Base-by-base conservation (phyloP, 108 stramenopile genomes). In the Nitzschia inconspicua region DNA sequence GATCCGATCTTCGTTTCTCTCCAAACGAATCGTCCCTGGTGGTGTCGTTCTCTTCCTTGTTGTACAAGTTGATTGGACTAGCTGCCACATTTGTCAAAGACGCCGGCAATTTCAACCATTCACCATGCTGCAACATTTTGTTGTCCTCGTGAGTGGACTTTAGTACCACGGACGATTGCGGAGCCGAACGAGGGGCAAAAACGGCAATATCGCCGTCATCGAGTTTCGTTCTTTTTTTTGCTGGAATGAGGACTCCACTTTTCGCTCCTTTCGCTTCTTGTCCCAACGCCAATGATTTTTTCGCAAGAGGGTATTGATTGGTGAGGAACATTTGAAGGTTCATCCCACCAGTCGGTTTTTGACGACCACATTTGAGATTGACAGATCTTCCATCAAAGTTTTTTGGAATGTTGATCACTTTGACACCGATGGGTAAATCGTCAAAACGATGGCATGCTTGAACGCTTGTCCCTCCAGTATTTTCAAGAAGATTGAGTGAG, bases 351-450 rank as follows among this genome's bases (percentile, higher is more conserved):
- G 68, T 62, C 39, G 60, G 68, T 39, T 71, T 71, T 57, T 62
- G 63, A 23, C 52, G 55, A 42, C 53, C 55, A 40, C 63, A 47
- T 57, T 41, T n/a, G 1, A 57, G 0, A 24, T 34, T 10, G 4
- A 54, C 50, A 27, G 53, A 51, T 24, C 43, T 71, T 26, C 70
- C 62, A 50, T 71, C 62, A 20, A 63, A 27, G 20, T 49, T 43
- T 4, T 39, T 29, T 1, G 74, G 77, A 22, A 79, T 52, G 13
- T 69, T 72, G 24, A 87, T 61, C 0, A 68, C 61, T 18, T 43
- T 58, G 29, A 66, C 52, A 20, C 85, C 85, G 26, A 79, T 65
- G 30, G 85, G 82, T 32, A 83, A 57, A 22, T 72, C 80, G 4
- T 54, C 23, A 27, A 61, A 68, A 26, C 47, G 40, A n/a, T 24